Evolutionary conservation across 208 protist species (phyloP).

Genomic region (Tetramitus jugosus): DNA sequence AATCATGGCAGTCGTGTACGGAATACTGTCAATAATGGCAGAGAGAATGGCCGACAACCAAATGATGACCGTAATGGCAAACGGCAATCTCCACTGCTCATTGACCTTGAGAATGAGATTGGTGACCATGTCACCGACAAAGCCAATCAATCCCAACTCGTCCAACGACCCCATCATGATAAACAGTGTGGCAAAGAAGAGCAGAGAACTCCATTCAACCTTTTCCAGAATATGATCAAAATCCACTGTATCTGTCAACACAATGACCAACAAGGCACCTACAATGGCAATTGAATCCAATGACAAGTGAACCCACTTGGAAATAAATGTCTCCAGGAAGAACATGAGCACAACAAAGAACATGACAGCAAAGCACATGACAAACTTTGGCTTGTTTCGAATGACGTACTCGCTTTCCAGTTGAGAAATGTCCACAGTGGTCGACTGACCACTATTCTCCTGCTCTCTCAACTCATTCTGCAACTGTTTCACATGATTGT

Average conservation of each 20-base stretch:
- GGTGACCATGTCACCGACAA: conserved; percentile 31
- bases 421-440: conserved; percentile 26
- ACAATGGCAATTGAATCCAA: conserved; percentile 44
- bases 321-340: conserved; percentile 36
- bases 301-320: conserved; percentile 28
- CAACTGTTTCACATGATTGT: not conserved
- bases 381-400: conserved; percentile 29
- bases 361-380: conserved; percentile 35
- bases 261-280: conserved; percentile 33
- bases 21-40: conserved; percentile 40
- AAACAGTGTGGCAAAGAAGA: conserved; percentile 49
- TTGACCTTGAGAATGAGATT: conserved; percentile 25
- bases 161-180: conserved; percentile 40
- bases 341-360: conserved; percentile 38
- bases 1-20: conserved; percentile 39
- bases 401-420: conserved; percentile 38
- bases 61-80: conserved; percentile 40
- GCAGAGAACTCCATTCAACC: conserved; percentile 43
- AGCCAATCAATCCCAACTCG: conserved; percentile 34
- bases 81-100: conserved; percentile 21
- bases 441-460: not conserved
- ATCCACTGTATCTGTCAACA: conserved; percentile 32
- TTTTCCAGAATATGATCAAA: conserved; percentile 37
- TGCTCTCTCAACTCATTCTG: conserved; percentile 1
- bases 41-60: conserved; percentile 46